Evolutionary conservation across 495 filamentous ascomycete genomes (phyloP), one percentile per base, ranked within the genome.

Genomic region (Penicillium psychrofluorescens): DNA sequence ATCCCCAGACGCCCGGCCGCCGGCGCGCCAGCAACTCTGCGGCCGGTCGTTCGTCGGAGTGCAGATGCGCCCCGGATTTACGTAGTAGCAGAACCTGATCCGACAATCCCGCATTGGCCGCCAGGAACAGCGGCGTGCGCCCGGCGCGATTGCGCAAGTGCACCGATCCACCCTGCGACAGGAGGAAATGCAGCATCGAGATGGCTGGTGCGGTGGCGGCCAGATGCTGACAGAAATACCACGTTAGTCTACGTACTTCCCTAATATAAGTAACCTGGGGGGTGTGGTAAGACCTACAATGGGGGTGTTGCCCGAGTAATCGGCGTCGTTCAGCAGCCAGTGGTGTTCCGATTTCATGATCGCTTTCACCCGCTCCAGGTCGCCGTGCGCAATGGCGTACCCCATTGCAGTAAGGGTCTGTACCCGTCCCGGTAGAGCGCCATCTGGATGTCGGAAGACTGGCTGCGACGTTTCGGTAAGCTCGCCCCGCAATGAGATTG

Each of bases 301-400:
- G 8, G 88, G 86, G n/a, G 91, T 94, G 62, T 95, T 95, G 22
- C 87, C 88, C 9, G 84, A 86, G 57, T 95, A 95, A 61, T 96
- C 90, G 33, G 79, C 76, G 44, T 81, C 80, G 54, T 86, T 85
- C 11, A 95, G 66, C 12, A 95, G 66, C 67, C 78, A 82, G 45
- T 80, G 69, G 12, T 71, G 62, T 46, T 86, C 84, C 6, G 72
- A 72, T 28, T 78, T 80, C 43, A 95, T 67, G 33, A 95, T 74
- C 33, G 81, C 74, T 22, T 70, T 49, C 6, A 88, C 80, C 7
- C 75, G 74, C 22, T 75, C 62, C 29, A 84, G 58, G 50, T 91
- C 81, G 7, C 86, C 86, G 13, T 80, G 76, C 33, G 80, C 76
- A 50, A 96, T 86, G 9, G 88, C 84, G 63, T 94, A 92, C 8